Evolutionary conservation across 75 land plant species (phyloP).

Genomic region (Picea sitchensis): DNA sequence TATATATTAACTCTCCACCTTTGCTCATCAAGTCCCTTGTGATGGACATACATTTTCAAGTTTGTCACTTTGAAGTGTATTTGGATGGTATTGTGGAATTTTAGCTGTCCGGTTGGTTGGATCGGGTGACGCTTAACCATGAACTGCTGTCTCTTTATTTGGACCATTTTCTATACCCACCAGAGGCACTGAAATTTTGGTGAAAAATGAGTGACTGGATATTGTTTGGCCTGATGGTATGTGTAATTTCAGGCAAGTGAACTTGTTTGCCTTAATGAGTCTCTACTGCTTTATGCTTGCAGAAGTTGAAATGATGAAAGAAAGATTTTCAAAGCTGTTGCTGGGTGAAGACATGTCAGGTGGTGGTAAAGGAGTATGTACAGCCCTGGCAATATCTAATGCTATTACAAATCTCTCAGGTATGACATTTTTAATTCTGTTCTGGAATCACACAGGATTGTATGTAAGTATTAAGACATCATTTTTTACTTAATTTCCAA

Average conservation of each 20-base stretch:
- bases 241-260: background rate
- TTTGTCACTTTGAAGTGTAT: too few relatives aligned
- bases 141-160: too few relatives aligned
- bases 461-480: background rate
- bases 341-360: constrained; percentile 53
- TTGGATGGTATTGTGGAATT: too few relatives aligned
- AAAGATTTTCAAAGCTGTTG: constrained; percentile 36
- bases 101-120: too few relatives aligned
- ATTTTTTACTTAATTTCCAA: background rate
- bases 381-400: constrained; percentile 44
- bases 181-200: too few relatives aligned
- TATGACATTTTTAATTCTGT: constrained; percentile 1
- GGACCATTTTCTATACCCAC: too few relatives aligned
- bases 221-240: too few relatives aligned
- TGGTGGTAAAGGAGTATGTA: constrained; percentile 39
- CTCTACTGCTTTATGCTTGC: constrained; percentile 3
- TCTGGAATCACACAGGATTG: background rate
- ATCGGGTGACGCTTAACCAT: too few relatives aligned
- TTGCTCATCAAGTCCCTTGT: too few relatives aligned
- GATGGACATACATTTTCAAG: too few relatives aligned
- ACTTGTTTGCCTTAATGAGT: background rate
- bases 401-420: constrained; percentile 50
- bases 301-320: constrained; percentile 55
- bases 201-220: too few relatives aligned
- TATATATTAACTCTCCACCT: too few relatives aligned